These are phyloP conservation scores for Podospora pseudoanserina DNA, from an alignment of 495 filamentous ascomycete genomes.

Conservation along the genomic window DNA sequence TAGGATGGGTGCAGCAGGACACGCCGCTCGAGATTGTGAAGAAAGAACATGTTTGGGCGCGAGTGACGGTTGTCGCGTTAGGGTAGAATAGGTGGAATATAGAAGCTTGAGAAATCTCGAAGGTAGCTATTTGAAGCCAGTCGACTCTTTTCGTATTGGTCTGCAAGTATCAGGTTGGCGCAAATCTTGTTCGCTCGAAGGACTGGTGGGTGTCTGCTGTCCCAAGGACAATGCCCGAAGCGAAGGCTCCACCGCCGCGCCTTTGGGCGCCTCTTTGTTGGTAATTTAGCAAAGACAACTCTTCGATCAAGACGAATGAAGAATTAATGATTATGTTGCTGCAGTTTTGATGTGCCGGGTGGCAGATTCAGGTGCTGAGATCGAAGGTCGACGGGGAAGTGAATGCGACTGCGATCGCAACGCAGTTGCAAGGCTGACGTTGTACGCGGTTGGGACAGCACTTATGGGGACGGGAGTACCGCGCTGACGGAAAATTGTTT, in stretches of 20 bases:
- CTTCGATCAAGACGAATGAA: not conserved
- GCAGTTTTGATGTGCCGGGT: not conserved
- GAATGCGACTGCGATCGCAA: not conserved
- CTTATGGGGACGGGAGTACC: not conserved
- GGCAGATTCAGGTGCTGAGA: not conserved
- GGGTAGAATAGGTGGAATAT: not conserved
- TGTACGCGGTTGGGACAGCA: not conserved
- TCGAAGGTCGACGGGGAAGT: not conserved
- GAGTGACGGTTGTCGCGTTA: not conserved
- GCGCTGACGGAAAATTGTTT: not conserved
- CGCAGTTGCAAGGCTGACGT: not conserved
- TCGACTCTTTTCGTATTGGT: not conserved
- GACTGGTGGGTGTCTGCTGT: no score
- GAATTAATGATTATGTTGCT: not conserved
- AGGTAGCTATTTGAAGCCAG: not conserved
- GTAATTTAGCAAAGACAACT: not conserved
- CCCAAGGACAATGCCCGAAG: no score
- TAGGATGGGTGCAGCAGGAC: conserved; percentile 95
- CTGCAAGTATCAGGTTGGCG: not conserved
- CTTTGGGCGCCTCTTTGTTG: not conserved
- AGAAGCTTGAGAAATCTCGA: not conserved
- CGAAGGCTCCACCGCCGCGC: no score
- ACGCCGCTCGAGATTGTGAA: conserved; percentile 87
- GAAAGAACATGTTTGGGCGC: conserved; percentile 77
- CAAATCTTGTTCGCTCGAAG: not conserved